Percentiles rank a stretch among this genome's conserved stretches.
These are phyloP conservation scores for Suillus subalutaceus DNA, from an alignment of 768 basidiomycete genomes.

Conservation along the genomic window DNA sequence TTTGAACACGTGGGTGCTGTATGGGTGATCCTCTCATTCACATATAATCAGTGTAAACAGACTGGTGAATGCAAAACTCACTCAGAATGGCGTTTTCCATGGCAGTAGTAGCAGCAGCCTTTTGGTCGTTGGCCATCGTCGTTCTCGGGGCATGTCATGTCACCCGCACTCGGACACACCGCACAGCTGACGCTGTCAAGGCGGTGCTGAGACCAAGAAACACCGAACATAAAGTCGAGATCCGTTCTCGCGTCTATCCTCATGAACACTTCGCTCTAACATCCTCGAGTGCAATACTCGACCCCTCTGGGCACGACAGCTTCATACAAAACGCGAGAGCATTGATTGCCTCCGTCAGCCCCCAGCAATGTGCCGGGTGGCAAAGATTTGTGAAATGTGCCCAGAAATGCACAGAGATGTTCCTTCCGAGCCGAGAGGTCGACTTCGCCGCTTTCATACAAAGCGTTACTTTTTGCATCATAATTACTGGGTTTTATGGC, in stretches of 20 bases:
- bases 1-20: background rate
- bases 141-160: background rate
- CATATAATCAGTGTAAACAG: background rate
- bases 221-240: background rate
- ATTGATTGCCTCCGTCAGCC: background rate
- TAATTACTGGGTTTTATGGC: conserved; percentile 45
- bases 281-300: background rate
- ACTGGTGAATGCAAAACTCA: background rate
- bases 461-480: conserved; percentile 43
- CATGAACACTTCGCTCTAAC: conserved; percentile 6
- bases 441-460: conserved; percentile 47
- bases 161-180: background rate
- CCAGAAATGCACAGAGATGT: conserved; percentile 6
- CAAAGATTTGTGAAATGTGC: background rate
- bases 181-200: background rate
- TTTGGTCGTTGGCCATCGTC: background rate
- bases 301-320: background rate
- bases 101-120: background rate
- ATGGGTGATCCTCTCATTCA: background rate
- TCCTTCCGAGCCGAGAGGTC: conserved; percentile 15
- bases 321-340: background rate
- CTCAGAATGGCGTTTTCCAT: background rate
- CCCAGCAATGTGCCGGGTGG: background rate
- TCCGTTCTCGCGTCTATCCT: conserved; percentile 2
- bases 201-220: background rate